A percentile compares a stretch with the other conserved stretches of the same genome.
phyloP scores from a whole-genome alignment of 1,284 basidiomycete genomes.

The Cutaneotrichosporon spelunceum region DNA sequence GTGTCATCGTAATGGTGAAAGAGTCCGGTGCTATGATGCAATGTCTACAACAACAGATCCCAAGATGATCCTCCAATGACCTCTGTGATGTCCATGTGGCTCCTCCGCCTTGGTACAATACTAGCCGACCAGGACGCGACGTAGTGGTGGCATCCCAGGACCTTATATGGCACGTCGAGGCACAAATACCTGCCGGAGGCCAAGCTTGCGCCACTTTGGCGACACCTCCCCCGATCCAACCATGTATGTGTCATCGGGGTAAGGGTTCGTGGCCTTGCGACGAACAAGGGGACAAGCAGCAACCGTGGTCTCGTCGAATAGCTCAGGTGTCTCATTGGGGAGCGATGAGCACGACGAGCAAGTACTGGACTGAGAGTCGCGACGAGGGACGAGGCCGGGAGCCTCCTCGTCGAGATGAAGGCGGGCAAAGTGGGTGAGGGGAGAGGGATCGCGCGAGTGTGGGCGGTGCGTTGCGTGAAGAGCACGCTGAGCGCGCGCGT shows the following conservation, averaged over 20 bases:
- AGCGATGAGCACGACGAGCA: conserved; percentile 19
- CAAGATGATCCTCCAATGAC: neutral
- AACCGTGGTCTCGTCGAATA: conserved; percentile 12
- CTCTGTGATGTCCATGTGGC: neutral
- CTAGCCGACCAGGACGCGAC: neutral
- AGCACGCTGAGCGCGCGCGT: conserved; percentile 8
- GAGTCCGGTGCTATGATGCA: conserved; percentile 4
- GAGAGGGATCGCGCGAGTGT: conserved; percentile 15
- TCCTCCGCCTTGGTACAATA: neutral
- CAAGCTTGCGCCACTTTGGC: conserved; percentile 21
- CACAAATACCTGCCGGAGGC: conserved; percentile 18
- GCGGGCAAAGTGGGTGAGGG: conserved; percentile 14
- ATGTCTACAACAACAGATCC: conserved; percentile 1
- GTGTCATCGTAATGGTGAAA: conserved; percentile 3
- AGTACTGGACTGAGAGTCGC: conserved; percentile 18
- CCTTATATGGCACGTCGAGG: conserved; percentile 10
- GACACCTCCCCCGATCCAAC: conserved; percentile 8
- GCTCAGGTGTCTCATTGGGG: conserved; percentile 13
- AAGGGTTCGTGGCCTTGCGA: conserved; percentile 4
- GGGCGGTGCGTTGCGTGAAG: conserved; percentile 10
- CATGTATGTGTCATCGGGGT: conserved; percentile 15
- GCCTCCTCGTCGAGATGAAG: conserved; percentile 23
- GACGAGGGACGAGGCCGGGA: conserved; percentile 8
- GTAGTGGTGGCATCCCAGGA: neutral
- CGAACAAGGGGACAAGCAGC: neutral